Base-by-base conservation (phyloP, 306 rosid species). In the Malus fusca region DNA sequence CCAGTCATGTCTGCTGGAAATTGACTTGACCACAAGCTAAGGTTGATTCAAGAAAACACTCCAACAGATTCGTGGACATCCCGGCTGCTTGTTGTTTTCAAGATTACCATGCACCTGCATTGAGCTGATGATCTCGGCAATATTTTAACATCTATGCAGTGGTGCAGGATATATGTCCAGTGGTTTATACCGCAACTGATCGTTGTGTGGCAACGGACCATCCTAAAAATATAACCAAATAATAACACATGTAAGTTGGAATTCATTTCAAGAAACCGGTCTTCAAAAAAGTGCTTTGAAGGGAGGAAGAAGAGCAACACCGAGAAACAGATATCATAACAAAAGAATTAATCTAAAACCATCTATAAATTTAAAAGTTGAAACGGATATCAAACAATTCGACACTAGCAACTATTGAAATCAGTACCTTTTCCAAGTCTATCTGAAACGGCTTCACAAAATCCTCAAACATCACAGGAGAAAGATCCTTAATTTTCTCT, bases 381-480 rank as follows among this genome's bases (percentile, higher is more conserved):
- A 60, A 60, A 22, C 28, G 35, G 35, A 60, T 2, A 60, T 25
- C 33, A 10, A 60, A 14, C 31, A 60, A 31, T 13, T 2, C 5
- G 52, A 46, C 17, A 4, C 9, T 31, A 30, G 25, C 40, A 63
- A 63, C 68, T 30, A 63, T 8, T 8, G 42, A 63, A 63, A 63
- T 63, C n/a, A 7, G 17, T 89, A 92, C 98, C 97, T 86, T 80
- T 30, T 89, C 97, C 80, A 82, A 68, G 79, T 92, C 82, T 73
- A 92, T 87, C 77, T 90, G 97, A 91, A 85, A 89, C 53, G 98
- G 97, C 84, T 79, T 78, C 70, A 88, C 89, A 72, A 86, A 92
- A 82, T 95, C 97, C 84, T 95, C 91, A 66, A 92, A 95, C 97
- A 95, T 90, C 77, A 86, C 86, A 6, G 97, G 97, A 69, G 96